Conservation (phyloP, 805 yeast species). For the Schwanniomyces sp. region DNA sequence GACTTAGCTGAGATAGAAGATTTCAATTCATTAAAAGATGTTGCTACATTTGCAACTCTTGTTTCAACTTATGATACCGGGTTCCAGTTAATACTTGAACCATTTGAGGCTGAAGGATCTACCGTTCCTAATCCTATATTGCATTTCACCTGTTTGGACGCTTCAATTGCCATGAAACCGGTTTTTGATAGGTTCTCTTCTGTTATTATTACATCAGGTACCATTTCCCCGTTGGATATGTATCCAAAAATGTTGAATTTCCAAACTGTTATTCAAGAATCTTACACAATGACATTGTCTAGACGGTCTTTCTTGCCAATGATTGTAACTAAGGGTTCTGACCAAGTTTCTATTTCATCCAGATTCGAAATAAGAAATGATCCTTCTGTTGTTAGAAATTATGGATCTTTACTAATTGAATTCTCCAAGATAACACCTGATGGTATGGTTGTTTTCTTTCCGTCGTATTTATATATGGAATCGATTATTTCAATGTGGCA, state of each 20-base stretch:
- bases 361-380: constrained; percentile 96
- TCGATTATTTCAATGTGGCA: constrained; percentile 99
- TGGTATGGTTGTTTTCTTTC: constrained; percentile 97
- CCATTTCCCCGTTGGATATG: constrained; percentile 98
- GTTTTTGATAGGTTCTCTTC: constrained; percentile 91
- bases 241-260: constrained; percentile 95
- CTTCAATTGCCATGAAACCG: constrained; percentile 96
- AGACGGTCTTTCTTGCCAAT: constrained; percentile 90
- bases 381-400: constrained; percentile 95
- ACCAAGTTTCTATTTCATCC: constrained; percentile 95
- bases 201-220: constrained; percentile 94
- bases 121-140: constrained; percentile 96
- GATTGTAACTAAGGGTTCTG: constrained; percentile 96
- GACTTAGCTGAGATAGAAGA: constrained; percentile 90
- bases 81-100: constrained; percentile 87
- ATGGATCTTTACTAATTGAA: constrained; percentile 89
- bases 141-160: constrained; percentile 93
- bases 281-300: constrained; percentile 94
- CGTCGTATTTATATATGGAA: constrained; percentile 96
- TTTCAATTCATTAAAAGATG: constrained; percentile 87
- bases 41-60: constrained; percentile 94
- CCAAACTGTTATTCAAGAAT: constrained; percentile 89
- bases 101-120: constrained; percentile 88
- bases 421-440: constrained; percentile 96
- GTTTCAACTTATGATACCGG: constrained; percentile 95